These are phyloP conservation scores for Puccinia horiana DNA, from an alignment of 1,284 basidiomycete genomes.

Conservation along the genomic window DNA sequence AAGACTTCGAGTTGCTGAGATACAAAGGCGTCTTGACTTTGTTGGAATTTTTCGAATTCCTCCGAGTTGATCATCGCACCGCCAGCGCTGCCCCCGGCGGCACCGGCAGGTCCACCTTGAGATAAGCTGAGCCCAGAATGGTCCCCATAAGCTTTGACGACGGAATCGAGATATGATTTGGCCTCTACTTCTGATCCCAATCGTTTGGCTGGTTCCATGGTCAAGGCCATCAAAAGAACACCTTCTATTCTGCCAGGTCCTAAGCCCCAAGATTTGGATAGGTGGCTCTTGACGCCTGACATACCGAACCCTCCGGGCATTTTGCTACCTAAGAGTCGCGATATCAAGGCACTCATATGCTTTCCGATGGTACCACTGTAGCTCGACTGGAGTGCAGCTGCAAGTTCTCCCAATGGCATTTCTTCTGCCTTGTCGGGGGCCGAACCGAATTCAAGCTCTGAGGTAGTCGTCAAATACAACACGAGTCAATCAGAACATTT, in stretches of 20 bases:
- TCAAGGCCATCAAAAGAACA: conserved; percentile 85
- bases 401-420: conserved; percentile 90
- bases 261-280: conserved; percentile 89
- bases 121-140: conserved; percentile 83
- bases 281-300: conserved; percentile 83
- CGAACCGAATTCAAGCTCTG: conserved; percentile 62
- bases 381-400: conserved; percentile 76
- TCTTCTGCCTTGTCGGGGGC: conserved; percentile 98
- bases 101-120: conserved; percentile 66
- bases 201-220: conserved; percentile 91
- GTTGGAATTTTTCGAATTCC: conserved; percentile 93
- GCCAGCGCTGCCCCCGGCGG: conserved; percentile 59
- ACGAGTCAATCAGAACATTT: background rate
- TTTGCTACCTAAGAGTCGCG: conserved; percentile 88
- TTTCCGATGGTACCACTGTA: conserved; percentile 88
- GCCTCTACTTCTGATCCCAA: conserved; percentile 86
- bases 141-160: conserved; percentile 80
- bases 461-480: background rate
- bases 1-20: conserved; percentile 91
- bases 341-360: conserved; percentile 87
- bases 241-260: conserved; percentile 84
- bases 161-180: conserved; percentile 86
- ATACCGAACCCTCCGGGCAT: conserved; percentile 99
- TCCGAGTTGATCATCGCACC: conserved; percentile 83
- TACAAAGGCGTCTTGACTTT: conserved; percentile 87